Evolutionary conservation across 305 asterid species (phyloP).

Genomic region (Fraxinus greggii): DNA sequence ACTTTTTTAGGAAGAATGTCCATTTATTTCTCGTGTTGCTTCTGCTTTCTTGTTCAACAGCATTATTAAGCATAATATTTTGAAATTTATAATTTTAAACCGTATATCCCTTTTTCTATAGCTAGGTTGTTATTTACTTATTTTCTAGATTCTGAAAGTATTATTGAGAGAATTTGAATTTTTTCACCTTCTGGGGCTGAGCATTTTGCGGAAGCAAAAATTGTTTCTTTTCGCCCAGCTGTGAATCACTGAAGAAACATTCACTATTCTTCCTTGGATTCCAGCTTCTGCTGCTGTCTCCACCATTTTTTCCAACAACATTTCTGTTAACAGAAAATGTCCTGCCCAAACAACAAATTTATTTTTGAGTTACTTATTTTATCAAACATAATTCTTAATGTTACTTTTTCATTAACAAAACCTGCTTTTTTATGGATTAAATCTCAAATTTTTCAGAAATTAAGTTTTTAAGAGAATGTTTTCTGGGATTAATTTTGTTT

Average conservation of each 20-base stretch:
- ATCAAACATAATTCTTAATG: neutral
- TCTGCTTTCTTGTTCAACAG: neutral
- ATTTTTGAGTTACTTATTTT: neutral
- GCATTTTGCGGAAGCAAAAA: constrained; percentile 62
- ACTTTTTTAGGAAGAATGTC: neutral
- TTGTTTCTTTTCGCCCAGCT: constrained; percentile 64
- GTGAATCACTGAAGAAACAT: constrained; percentile 89
- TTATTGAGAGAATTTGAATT: neutral
- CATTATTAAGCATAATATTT: neutral
- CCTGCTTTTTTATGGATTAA: neutral
- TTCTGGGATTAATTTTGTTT: neutral
- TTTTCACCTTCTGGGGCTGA: constrained; percentile 65
- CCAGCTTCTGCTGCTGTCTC: constrained; percentile 70
- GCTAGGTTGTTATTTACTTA: neutral
- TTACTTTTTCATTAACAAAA: neutral
- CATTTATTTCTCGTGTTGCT: neutral
- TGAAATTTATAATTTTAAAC: neutral
- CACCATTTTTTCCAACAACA: constrained; percentile 76
- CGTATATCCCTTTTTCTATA: neutral
- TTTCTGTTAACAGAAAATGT: constrained; percentile 78
- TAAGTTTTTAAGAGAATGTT: neutral
- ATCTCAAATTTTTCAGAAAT: neutral
- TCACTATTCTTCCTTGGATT: constrained; percentile 83
- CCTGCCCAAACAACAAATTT: constrained; percentile 41
- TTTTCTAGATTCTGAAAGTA: neutral